phyloP scores from a whole-genome alignment of 345 rosid genomes.

The Iberis pinnata region DNA sequence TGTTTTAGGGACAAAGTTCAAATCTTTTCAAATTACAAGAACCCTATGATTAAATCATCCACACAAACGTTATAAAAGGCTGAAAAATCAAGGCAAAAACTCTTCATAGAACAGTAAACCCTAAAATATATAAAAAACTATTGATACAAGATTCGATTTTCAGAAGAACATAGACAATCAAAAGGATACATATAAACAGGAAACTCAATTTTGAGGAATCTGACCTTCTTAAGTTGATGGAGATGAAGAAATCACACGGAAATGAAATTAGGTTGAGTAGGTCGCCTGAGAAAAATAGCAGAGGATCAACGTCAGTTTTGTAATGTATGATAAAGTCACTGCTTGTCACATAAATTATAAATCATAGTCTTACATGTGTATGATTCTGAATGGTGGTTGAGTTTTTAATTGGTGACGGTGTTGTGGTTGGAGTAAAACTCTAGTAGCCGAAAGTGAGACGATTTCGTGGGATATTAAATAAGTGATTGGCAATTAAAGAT shows the following conservation, averaged over 20 bases:
- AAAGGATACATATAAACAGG: background rate
- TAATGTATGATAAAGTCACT: slow-evolving; percentile 14
- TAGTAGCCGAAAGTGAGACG: too few species aligned
- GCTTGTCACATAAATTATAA: background rate
- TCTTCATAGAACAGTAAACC: slow-evolving; percentile 12
- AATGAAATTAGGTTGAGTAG: background rate
- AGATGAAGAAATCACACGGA: slow-evolving; percentile 9
- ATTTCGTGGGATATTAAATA: slow-evolving; percentile 24
- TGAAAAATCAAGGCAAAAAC: background rate
- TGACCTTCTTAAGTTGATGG: slow-evolving; percentile 18
- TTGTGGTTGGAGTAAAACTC: slow-evolving; percentile 16
- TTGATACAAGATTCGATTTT: background rate
- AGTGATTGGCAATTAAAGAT: background rate
- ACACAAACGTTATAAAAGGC: background rate
- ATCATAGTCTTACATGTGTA: background rate
- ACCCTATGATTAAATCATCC: background rate
- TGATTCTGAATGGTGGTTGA: background rate
- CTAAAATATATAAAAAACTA: slow-evolving; percentile 9
- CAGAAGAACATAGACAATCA: too few species aligned
- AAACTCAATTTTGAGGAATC: background rate
- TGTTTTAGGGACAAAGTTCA: background rate
- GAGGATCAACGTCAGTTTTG: slow-evolving; percentile 10
- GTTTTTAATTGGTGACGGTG: background rate
- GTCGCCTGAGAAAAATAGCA: slow-evolving; percentile 6
- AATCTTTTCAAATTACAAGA: background rate